These are phyloP conservation scores for Salix brachista DNA, from an alignment of 345 rosid genomes.

Conservation along the genomic window DNA sequence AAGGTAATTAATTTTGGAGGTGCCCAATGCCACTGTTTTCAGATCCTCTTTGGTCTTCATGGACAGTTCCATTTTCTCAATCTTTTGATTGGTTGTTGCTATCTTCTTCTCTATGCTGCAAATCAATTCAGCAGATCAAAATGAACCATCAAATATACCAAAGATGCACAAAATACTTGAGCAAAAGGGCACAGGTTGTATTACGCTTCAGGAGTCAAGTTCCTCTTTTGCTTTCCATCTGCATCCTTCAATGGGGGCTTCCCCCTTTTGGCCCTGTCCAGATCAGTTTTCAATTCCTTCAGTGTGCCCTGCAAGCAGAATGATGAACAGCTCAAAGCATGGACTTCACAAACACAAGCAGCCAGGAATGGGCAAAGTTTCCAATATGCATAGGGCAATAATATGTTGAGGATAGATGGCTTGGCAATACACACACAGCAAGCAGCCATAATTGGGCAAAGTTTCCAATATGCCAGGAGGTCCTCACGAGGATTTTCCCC, in stretches of 20 bases:
- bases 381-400: neutral
- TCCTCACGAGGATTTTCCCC: neutral
- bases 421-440: neutral
- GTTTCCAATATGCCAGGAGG: neutral
- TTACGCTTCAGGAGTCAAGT: constrained; percentile 79
- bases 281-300: constrained; percentile 63
- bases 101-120: constrained; percentile 78
- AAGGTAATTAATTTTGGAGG: constrained; percentile 89
- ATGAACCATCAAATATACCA: constrained; percentile 1
- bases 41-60: constrained; percentile 79
- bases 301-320: constrained; percentile 46
- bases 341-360: neutral
- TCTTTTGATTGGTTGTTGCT: constrained; percentile 51
- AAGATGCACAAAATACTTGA: neutral
- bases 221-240: constrained; percentile 82
- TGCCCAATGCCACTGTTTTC: constrained; percentile 91
- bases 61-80: constrained; percentile 70
- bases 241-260: constrained; percentile 80
- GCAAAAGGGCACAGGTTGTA: constrained; percentile 12
- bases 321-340: constrained; percentile 10
- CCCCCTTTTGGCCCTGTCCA: constrained; percentile 80
- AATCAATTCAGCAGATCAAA: constrained; percentile 4
- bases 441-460: too few species aligned
- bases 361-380: neutral
- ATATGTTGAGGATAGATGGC: neutral